These are phyloP conservation scores for Filosporella fistucella DNA, from an alignment of 495 filamentous ascomycete genomes.

Conservation along the genomic window DNA sequence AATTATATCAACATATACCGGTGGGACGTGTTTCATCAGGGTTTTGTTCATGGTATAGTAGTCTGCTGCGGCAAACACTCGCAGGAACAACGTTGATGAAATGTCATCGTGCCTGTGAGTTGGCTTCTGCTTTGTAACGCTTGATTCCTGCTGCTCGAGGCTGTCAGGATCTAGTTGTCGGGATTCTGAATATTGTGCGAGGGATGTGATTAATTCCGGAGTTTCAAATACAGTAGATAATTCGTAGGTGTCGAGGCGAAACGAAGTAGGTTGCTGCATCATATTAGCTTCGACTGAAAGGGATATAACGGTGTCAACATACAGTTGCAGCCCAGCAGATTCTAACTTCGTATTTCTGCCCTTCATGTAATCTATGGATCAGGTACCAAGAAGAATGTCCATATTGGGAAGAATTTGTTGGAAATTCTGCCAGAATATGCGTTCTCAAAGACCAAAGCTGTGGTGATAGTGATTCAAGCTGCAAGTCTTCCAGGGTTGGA, in stretches of 20 bases:
- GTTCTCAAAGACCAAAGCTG: slow-evolving; percentile 49
- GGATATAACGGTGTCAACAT: slow-evolving; percentile 27
- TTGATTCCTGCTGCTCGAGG: slow-evolving; percentile 20
- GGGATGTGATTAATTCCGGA: slow-evolving; percentile 55
- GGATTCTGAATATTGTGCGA: slow-evolving; percentile 57
- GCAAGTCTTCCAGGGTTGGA: slow-evolving; percentile 59
- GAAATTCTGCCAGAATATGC: slow-evolving; percentile 61
- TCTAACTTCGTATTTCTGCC: slow-evolving; percentile 84
- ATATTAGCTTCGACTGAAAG: background rate
- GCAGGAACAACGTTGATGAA: slow-evolving; percentile 70
- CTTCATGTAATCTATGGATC: slow-evolving; percentile 65
- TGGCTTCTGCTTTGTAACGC: slow-evolving; percentile 17
- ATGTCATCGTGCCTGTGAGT: slow-evolving; percentile 20
- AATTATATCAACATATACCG: slow-evolving; percentile 79
- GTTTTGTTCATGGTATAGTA: slow-evolving; percentile 71
- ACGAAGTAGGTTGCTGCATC: slow-evolving; percentile 80
- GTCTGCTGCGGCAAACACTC: slow-evolving; percentile 70
- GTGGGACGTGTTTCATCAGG: slow-evolving; percentile 72
- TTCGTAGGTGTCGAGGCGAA: slow-evolving; percentile 61
- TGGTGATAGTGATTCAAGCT: slow-evolving; percentile 61
- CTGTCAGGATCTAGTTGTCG: slow-evolving; percentile 23
- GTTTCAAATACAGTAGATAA: slow-evolving; percentile 53
- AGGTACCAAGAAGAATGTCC: slow-evolving; percentile 77
- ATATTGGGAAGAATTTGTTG: slow-evolving; percentile 40
- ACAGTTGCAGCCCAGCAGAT: slow-evolving; percentile 94